These are phyloP conservation scores for Backusella australiensis DNA, from an alignment of 192 early-diverging fungal species.

Conservation along the genomic window DNA sequence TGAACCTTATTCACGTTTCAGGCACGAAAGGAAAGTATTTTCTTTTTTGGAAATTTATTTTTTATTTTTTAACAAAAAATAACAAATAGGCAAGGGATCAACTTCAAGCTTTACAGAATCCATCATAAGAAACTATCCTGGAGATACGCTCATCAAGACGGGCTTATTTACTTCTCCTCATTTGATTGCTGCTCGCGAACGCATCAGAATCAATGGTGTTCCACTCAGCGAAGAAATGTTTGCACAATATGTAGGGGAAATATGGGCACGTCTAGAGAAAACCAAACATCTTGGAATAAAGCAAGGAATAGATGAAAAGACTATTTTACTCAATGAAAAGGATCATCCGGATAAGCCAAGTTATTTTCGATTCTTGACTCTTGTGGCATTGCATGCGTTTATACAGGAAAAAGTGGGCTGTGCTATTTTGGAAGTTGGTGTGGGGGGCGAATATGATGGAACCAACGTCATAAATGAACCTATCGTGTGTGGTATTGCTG, in stretches of 20 bases:
- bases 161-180: slow-evolving; percentile 96
- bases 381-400: slow-evolving; percentile 89
- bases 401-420: slow-evolving; percentile 79
- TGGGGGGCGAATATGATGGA: slow-evolving; percentile 83
- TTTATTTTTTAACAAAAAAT: too few species aligned
- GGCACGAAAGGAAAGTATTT: slow-evolving; percentile 79
- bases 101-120: slow-evolving; percentile 81
- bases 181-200: slow-evolving; percentile 86
- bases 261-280: slow-evolving; percentile 57
- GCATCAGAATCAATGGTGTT: slow-evolving; percentile 88
- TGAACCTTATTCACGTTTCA: slow-evolving; percentile 78
- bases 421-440: slow-evolving; percentile 78
- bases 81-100: slow-evolving; percentile 40
- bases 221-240: slow-evolving; percentile 72
- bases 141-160: slow-evolving; percentile 29
- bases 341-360: slow-evolving; percentile 54
- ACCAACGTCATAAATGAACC: slow-evolving; percentile 76
- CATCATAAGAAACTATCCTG: slow-evolving; percentile 55
- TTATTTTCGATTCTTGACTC: slow-evolving; percentile 91
- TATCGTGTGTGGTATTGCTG: slow-evolving; percentile 73
- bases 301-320: not conserved
- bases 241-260: slow-evolving; percentile 83
- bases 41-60: too few species aligned
- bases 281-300: not conserved
- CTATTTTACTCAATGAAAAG: slow-evolving; percentile 6